phyloP scores from a whole-genome alignment of 1,139 yeast species.

The Scheffersomyces quercinus region DNA sequence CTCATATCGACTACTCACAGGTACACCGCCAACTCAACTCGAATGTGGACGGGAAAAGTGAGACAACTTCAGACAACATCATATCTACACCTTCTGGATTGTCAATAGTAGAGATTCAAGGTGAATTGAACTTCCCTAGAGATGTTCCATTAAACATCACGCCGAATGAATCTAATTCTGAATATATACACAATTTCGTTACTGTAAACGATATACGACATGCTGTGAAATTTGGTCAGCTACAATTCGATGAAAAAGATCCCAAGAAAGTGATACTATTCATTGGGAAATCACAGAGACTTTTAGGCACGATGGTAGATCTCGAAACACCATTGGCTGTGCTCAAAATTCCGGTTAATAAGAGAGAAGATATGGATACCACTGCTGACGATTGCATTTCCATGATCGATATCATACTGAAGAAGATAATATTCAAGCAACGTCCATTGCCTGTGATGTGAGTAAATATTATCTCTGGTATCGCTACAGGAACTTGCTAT shows the following conservation, averaged over 20 bases:
- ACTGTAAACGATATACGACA: constrained; percentile 39
- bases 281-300: constrained; percentile 66
- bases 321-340: constrained; percentile 65
- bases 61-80: constrained; percentile 16
- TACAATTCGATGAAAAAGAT: constrained; percentile 50
- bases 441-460: constrained; percentile 78
- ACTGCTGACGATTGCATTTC: constrained; percentile 25
- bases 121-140: constrained; percentile 59
- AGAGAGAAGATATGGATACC: constrained; percentile 6
- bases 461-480: constrained; percentile 4
- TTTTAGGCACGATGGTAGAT: constrained; percentile 57
- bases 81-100: constrained; percentile 59
- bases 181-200: constrained; percentile 27
- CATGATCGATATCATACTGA: constrained; percentile 57
- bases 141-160: constrained; percentile 26
- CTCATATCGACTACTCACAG: constrained; percentile 31
- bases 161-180: constrained; percentile 19
- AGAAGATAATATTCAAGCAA: constrained; percentile 59
- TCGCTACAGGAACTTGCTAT: neutral
- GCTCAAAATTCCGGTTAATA: constrained; percentile 41
- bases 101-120: constrained; percentile 67
- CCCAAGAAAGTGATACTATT: constrained; percentile 52
- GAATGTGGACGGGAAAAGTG: neutral
- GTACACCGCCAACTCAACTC: constrained; percentile 21
- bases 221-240: constrained; percentile 60